Evolutionary conservation across 2,329 filamentous ascomycete species (phyloP).

Genomic region (Colletotrichum musae): DNA sequence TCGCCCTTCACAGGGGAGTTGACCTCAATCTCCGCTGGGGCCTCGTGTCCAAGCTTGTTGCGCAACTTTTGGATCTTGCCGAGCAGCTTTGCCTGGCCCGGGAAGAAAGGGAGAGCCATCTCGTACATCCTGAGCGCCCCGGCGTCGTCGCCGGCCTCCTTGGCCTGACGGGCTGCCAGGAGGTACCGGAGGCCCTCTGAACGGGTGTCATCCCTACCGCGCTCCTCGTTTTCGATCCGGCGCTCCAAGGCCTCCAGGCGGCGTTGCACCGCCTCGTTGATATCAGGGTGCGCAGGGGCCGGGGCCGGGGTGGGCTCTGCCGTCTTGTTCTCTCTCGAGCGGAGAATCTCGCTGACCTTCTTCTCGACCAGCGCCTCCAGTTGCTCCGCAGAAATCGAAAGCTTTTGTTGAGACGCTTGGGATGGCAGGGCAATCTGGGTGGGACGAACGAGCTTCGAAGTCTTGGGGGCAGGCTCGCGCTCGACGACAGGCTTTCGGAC

Average conservation of each 20-base stretch:
- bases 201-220: slow-evolving; percentile 74
- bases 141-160: slow-evolving; percentile 83
- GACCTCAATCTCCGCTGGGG: slow-evolving; percentile 21
- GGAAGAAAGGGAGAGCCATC: slow-evolving; percentile 87
- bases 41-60: slow-evolving; percentile 60
- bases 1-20: slow-evolving; percentile 14
- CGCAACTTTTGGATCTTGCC: slow-evolving; percentile 77
- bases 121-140: slow-evolving; percentile 90
- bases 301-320: slow-evolving; percentile 56
- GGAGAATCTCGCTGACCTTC: slow-evolving; percentile 91
- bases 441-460: slow-evolving; percentile 46
- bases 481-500: slow-evolving; percentile 62
- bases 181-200: slow-evolving; percentile 88
- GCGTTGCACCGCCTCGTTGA: slow-evolving; percentile 84
- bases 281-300: slow-evolving; percentile 59
- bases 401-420: slow-evolving; percentile 45
- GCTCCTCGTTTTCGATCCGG: slow-evolving; percentile 79
- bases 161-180: slow-evolving; percentile 92
- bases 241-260: slow-evolving; percentile 88
- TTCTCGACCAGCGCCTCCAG: slow-evolving; percentile 95
- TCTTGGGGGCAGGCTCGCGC: slow-evolving; percentile 54
- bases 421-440: slow-evolving; percentile 61
- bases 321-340: slow-evolving; percentile 77
- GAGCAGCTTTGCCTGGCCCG: slow-evolving; percentile 83
- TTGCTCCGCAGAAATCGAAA: slow-evolving; percentile 76